These are phyloP conservation scores for Curvularia sp. DNA, from an alignment of 2,329 filamentous ascomycete species.

Conservation along the genomic window DNA sequence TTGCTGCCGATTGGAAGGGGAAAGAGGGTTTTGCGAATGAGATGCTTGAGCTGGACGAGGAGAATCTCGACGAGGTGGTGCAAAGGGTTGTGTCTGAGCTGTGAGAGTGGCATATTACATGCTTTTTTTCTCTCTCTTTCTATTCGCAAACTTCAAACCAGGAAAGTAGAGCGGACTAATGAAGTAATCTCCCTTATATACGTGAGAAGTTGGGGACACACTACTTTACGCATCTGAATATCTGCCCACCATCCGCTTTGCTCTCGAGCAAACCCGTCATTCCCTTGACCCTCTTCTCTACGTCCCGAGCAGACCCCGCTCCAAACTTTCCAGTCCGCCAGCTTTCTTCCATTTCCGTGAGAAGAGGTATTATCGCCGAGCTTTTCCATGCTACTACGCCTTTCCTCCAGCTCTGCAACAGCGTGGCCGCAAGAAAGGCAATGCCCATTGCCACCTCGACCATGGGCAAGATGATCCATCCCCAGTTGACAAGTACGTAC, in stretches of 20 bases:
- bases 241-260: background rate
- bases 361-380: slow-evolving; percentile 8
- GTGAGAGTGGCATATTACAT: background rate
- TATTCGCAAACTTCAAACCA: no score
- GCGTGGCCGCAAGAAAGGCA: slow-evolving; percentile 6
- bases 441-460: slow-evolving; percentile 8
- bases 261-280: slow-evolving; percentile 4
- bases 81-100: slow-evolving; percentile 30
- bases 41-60: slow-evolving; percentile 42
- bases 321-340: background rate
- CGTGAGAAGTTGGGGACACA: background rate
- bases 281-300: background rate
- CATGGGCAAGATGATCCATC: slow-evolving; percentile 2
- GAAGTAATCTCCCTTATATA: no score
- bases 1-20: slow-evolving; percentile 45
- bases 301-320: background rate
- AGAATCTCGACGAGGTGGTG: slow-evolving; percentile 43
- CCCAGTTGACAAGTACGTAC: slow-evolving; percentile 8
- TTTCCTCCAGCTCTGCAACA: slow-evolving; percentile 9
- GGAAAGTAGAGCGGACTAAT: no score
- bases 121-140: no score
- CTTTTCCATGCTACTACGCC: slow-evolving; percentile 10
- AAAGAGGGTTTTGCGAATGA: slow-evolving; percentile 45
- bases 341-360: slow-evolving; percentile 9
- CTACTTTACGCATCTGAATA: slow-evolving; percentile 9